Percentiles rank a stretch among this genome's conserved stretches.
These are phyloP conservation scores for Neurospora sp. DNA, from an alignment of 495 filamentous ascomycete species.

Conservation along the genomic window DNA sequence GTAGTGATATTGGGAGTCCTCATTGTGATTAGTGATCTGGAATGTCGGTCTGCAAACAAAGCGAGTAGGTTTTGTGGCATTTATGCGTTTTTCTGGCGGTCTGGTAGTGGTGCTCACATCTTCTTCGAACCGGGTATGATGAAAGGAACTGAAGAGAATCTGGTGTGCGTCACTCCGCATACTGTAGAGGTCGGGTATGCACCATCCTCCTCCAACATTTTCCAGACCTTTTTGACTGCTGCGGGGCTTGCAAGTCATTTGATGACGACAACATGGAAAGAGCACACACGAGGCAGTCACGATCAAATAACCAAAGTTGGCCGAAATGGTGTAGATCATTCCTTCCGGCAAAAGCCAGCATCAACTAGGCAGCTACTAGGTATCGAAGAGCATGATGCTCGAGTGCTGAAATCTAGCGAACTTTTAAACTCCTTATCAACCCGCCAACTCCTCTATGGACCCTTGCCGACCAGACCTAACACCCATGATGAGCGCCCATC, in stretches of 20 bases:
- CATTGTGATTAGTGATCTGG: no score
- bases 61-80: no score
- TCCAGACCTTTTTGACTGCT: background rate
- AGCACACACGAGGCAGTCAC: no score
- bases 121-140: no score
- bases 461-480: background rate
- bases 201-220: background rate
- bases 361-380: background rate
- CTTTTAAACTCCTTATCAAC: background rate
- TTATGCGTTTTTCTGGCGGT: background rate
- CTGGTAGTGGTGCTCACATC: background rate
- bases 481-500: background rate
- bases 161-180: background rate
- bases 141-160: no score
- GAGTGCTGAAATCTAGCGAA: background rate
- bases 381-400: background rate
- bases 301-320: background rate
- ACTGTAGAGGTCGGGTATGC: no score
- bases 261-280: no score
- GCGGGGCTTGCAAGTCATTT: no score
- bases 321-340: background rate
- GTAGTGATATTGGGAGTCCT: no score
- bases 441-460: background rate
- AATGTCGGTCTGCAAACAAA: no score
- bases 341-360: background rate